Percentiles rank a stretch among this genome's conserved stretches.
Conservation (phyloP, 805 yeast genomes). For the Candida yuanshanica region DNA sequence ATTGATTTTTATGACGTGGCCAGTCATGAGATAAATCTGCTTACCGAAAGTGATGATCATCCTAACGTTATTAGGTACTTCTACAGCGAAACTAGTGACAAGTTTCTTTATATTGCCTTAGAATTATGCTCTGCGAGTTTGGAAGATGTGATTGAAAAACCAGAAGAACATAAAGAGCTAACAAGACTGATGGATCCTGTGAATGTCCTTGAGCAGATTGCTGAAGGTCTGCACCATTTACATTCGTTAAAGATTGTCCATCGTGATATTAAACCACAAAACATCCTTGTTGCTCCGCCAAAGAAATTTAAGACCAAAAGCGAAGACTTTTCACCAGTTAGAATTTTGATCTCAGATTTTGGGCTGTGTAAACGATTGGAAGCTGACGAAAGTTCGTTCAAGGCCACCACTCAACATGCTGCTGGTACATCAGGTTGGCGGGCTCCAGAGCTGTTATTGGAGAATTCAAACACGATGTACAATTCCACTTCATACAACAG, state of each 20-base stretch:
- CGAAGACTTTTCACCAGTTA: constrained; percentile 36
- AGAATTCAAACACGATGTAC: constrained; percentile 22
- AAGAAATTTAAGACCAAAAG: constrained; percentile 33
- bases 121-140: constrained; percentile 87
- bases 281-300: constrained; percentile 76
- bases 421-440: constrained; percentile 99
- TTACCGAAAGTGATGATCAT: constrained; percentile 95
- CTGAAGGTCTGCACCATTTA: constrained; percentile 78
- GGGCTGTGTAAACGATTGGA: constrained; percentile 93
- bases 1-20: constrained; percentile 93
- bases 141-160: constrained; percentile 72
- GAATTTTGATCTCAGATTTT: constrained; percentile 88
- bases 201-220: constrained; percentile 65
- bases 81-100: constrained; percentile 87
- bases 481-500: constrained; percentile 12
- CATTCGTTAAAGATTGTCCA: constrained; percentile 91
- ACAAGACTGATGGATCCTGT: constrained; percentile 41
- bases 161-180: constrained; percentile 31
- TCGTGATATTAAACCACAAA: constrained; percentile 92
- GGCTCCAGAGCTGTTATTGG: constrained; percentile 80
- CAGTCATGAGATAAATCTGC: constrained; percentile 77
- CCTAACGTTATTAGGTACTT: constrained; percentile 91
- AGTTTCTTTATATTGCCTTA: constrained; percentile 85
- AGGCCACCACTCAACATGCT: constrained; percentile 87
- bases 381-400: constrained; percentile 85